Percentiles rank a stretch among this genome's conserved stretches.
Evolutionary conservation across 192 early-diverging fungal genomes (phyloP).

Genomic region (Coemansia sp.): DNA sequence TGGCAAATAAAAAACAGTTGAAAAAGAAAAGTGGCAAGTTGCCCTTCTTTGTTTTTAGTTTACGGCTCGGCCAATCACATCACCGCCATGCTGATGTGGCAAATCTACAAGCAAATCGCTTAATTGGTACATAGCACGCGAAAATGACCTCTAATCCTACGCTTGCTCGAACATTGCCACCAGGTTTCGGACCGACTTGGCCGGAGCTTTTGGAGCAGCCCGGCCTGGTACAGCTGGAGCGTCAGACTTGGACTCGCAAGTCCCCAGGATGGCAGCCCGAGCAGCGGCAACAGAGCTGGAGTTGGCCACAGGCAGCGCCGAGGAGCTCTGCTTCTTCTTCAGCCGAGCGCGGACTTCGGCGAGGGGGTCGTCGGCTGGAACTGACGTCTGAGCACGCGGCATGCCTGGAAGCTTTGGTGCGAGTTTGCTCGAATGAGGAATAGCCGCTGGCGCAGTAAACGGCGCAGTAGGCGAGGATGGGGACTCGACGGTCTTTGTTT

Average conservation of each 20-base stretch:
- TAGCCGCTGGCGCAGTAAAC: conserved; percentile 18
- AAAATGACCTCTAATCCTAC: neutral
- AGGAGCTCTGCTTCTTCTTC: conserved; percentile 52
- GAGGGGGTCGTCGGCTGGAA: conserved; percentile 23
- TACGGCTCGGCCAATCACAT: neutral
- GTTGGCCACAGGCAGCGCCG: conserved; percentile 14
- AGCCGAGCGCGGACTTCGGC: conserved; percentile 45
- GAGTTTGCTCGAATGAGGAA: conserved; percentile 1
- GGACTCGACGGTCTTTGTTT: conserved; percentile 6
- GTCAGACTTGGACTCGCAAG: conserved; percentile 2
- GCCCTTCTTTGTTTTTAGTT: neutral
- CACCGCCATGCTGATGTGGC: neutral
- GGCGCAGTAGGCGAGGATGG: neutral
- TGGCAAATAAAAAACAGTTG: neutral
- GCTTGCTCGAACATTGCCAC: conserved; percentile 49
- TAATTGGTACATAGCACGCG: neutral
- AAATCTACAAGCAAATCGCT: neutral
- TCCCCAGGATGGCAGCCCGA: conserved; percentile 15
- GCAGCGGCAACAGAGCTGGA: conserved; percentile 1
- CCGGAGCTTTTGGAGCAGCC: conserved; percentile 12
- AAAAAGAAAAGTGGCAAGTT: neutral
- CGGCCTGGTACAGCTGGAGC: neutral
- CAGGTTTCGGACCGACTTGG: conserved; percentile 45
- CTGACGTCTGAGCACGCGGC: conserved; percentile 22
- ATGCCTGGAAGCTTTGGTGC: conserved; percentile 25